Conservation (phyloP, 495 filamentous ascomycete species). For the Halenospora varia region DNA sequence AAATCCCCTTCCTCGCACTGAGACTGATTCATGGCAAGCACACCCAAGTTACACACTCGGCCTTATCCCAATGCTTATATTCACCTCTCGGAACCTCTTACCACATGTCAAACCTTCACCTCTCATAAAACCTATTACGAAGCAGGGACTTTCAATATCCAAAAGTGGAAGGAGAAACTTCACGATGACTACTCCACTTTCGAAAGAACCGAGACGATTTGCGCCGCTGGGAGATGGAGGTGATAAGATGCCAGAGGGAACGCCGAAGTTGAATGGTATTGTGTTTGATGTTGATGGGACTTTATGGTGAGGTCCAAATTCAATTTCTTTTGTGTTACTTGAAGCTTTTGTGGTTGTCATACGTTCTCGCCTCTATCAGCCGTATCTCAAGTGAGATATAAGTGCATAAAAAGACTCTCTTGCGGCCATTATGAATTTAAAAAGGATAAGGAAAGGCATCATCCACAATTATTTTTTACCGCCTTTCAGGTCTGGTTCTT, state of each 20-base stretch:
- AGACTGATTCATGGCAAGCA: not conserved
- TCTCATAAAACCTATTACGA: not conserved
- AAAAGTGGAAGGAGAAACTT: constrained; percentile 4
- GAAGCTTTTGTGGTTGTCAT: not conserved
- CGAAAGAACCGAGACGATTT: constrained; percentile 33
- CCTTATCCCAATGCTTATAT: not conserved
- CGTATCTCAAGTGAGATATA: no score
- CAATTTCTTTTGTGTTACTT: not conserved
- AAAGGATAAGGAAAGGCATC: no score
- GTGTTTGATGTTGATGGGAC: constrained; percentile 97
- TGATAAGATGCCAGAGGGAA: constrained; percentile 24
- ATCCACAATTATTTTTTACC: no score
- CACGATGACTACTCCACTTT: constrained; percentile 14
- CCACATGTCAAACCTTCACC: not conserved
- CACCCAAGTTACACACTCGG: not conserved
- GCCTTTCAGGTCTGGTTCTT: no score
- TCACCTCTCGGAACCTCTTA: not conserved
- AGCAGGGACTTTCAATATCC: not conserved
- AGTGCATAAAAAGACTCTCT: no score
- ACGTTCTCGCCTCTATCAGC: not conserved
- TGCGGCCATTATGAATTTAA: no score
- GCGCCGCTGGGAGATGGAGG: constrained; percentile 38
- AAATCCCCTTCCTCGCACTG: not conserved
- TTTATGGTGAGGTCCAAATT: constrained; percentile 80
- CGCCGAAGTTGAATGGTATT: constrained; percentile 68